Evolutionary conservation across 768 basidiomycete genomes (phyloP), one percentile per base, ranked within the genome.

Genomic region (Hemileccinum rubropunctum): DNA sequence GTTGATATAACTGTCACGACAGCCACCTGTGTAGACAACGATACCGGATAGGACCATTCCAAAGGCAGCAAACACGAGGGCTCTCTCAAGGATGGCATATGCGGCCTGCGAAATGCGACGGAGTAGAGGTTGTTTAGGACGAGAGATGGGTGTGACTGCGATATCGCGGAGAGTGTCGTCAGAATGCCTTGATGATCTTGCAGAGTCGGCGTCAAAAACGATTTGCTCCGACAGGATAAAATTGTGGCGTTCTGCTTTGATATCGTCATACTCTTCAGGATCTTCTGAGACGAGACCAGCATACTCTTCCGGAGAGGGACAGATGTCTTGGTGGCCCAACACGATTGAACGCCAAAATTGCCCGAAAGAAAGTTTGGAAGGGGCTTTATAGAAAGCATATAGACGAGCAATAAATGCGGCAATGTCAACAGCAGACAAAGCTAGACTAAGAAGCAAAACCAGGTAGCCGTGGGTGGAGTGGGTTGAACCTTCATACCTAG

Each of bases 11-110:
- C 77, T 80, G 36, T 76, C 79, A 45, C 93, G 78, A 70, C 94
- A 95, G 43, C 89, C 86, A 13, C 94, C 95, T 1, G 90, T 87
- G 66, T 95, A 98, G 8, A 84, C 74, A 11, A 85, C 81, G 28
- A 92, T 75, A 0, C 95, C 95, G 1, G 80, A 76, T 23, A 91
- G 54, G 13, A 84, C 52, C 60, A 84, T 78, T 23, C 73, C 77
- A 44, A 87, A 85, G 3, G 79, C 95, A 13, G 86, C 82, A 42
- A 92, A 70, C 13, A 97, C 78, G 10, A 94, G 75, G 11, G 62
- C 58, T 33, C 87, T 72, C 63, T 93, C 87, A 13, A 79, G 47
- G 5, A 78, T 74, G 3, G 75, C 76, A 48, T 86, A 86, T 3
- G 64, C 65, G 7, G 58, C 68, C n/a, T 67, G 68, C 17, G 76